These are phyloP conservation scores for Mortierella polycephala DNA, from an alignment of 371 early-diverging fungal genomes.

Conservation along the genomic window DNA sequence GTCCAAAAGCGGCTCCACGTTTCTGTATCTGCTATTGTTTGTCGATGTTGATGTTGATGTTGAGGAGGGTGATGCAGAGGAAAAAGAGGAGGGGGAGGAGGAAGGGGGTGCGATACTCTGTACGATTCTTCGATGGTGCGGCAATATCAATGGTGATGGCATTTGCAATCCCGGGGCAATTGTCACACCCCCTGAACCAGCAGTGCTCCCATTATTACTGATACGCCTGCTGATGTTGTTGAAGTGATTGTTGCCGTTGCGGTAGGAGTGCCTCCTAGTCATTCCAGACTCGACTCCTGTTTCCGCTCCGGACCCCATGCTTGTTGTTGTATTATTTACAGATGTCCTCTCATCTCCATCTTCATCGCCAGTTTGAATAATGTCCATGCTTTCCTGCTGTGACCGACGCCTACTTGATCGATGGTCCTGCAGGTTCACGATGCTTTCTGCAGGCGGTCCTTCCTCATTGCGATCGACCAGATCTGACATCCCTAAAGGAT, in stretches of 20 bases:
- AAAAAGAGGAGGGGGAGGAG: neutral
- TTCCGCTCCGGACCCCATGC: neutral
- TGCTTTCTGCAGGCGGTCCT: too few relatives aligned
- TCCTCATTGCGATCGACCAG: too few relatives aligned
- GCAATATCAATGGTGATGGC: slow-evolving; percentile 35
- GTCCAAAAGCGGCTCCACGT: slow-evolving; percentile 7
- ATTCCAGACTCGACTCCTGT: neutral
- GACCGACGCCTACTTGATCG: too few relatives aligned
- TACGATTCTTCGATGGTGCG: slow-evolving; percentile 38
- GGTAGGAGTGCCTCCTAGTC: too few relatives aligned
- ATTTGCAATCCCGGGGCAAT: slow-evolving; percentile 25
- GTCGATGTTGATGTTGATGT: neutral
- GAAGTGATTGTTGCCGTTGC: neutral
- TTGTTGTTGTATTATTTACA: too few relatives aligned
- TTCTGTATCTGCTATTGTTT: neutral
- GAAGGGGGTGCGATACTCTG: slow-evolving; percentile 10
- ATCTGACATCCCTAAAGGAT: too few relatives aligned
- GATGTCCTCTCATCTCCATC: too few relatives aligned
- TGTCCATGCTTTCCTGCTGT: too few relatives aligned
- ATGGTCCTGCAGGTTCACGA: too few relatives aligned
- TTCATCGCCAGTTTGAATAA: too few relatives aligned
- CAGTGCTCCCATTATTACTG: neutral
- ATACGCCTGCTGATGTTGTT: neutral
- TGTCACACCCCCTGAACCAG: neutral
- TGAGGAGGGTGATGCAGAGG: neutral